phyloP scores from a whole-genome alignment of 1,139 yeast species.

The Candida sojae region DNA sequence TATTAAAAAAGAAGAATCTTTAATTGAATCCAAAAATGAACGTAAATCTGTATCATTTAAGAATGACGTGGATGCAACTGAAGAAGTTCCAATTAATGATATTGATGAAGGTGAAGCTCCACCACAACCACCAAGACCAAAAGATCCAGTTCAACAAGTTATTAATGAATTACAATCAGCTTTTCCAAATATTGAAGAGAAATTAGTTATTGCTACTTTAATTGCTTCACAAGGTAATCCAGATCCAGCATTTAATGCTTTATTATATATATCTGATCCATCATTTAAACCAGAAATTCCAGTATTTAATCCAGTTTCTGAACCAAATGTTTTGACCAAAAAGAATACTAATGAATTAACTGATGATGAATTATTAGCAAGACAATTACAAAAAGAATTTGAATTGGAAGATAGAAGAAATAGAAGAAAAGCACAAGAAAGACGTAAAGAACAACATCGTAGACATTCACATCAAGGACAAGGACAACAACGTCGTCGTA shows the following conservation, averaged over 20 bases:
- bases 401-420: constrained; percentile 47
- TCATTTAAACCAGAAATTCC: constrained; percentile 64
- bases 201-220: constrained; percentile 71
- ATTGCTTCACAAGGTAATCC: constrained; percentile 82
- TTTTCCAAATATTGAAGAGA: constrained; percentile 74
- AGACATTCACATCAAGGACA: constrained; percentile 4
- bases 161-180: constrained; percentile 70
- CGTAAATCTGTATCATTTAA: constrained; percentile 5
- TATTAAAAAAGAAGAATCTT: constrained; percentile 4
- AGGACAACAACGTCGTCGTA: constrained; percentile 13
- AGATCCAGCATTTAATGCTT: constrained; percentile 87
- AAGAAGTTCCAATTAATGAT: constrained; percentile 15
- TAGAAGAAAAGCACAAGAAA: constrained; percentile 19
- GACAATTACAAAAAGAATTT: constrained; percentile 74
- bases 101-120: constrained; percentile 47
- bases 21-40: constrained; percentile 7
- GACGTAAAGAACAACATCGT: constrained; percentile 6
- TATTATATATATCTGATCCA: constrained; percentile 81
- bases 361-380: constrained; percentile 84
- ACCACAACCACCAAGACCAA: constrained; percentile 72
- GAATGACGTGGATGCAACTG: constrained; percentile 9
- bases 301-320: constrained; percentile 17
- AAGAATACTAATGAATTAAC: constrained; percentile 20
- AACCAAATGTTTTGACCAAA: constrained; percentile 11
- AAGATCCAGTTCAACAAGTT: constrained; percentile 55